Conservation (phyloP, 2,329 filamentous ascomycete species). For the Cordyceps cateniannulata region DNA sequence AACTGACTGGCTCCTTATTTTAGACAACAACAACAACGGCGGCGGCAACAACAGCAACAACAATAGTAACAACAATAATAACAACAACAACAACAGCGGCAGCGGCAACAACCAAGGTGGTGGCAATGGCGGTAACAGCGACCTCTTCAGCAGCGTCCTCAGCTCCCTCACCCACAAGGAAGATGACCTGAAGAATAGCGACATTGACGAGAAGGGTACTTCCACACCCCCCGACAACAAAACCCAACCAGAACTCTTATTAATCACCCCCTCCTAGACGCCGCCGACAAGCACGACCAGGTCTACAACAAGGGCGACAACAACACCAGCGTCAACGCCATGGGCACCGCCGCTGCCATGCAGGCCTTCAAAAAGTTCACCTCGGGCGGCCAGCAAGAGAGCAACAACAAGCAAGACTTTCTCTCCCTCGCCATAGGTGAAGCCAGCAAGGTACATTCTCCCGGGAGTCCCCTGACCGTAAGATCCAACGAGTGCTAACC, state of each 20-base stretch:
- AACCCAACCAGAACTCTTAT: background rate
- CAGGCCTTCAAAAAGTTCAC: slow-evolving; percentile 77
- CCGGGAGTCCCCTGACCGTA: background rate
- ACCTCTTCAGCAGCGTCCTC: slow-evolving; percentile 44
- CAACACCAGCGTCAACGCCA: slow-evolving; percentile 43
- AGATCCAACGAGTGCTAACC: background rate
- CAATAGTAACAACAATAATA: slow-evolving; percentile 33
- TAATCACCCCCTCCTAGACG: slow-evolving; percentile 39
- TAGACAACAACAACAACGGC: background rate
- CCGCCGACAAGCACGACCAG: slow-evolving; percentile 68
- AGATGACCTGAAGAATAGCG: slow-evolving; percentile 39
- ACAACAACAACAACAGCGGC: background rate
- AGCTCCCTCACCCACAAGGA: slow-evolving; percentile 44
- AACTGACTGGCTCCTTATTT: background rate
- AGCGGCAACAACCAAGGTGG: slow-evolving; percentile 24
- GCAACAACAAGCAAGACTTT: slow-evolving; percentile 68
- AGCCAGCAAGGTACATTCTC: slow-evolving; percentile 61
- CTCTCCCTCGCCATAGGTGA: slow-evolving; percentile 83
- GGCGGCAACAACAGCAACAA: slow-evolving; percentile 33
- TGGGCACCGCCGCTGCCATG: slow-evolving; percentile 71
- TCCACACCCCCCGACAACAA: background rate
- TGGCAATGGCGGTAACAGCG: slow-evolving; percentile 39
- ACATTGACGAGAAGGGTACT: slow-evolving; percentile 43
- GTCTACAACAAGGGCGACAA: slow-evolving; percentile 53
- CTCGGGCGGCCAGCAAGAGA: slow-evolving; percentile 42